Evolutionary conservation across 2,329 filamentous ascomycete species (phyloP).

Genomic region (Alternaria conjuncta): DNA sequence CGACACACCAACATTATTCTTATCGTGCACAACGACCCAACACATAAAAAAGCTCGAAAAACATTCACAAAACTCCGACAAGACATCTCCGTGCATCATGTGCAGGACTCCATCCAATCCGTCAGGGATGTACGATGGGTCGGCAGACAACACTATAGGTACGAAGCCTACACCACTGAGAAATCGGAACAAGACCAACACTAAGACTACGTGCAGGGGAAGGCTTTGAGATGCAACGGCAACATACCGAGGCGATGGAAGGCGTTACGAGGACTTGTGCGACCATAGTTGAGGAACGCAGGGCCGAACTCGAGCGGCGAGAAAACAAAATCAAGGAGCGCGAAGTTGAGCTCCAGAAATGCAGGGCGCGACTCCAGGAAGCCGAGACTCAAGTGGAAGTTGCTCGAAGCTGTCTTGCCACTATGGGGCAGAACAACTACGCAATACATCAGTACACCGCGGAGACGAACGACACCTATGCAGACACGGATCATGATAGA

Average conservation of each 20-base stretch:
- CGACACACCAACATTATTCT: neutral
- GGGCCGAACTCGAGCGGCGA: neutral
- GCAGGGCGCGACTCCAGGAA: neutral
- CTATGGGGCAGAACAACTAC: neutral
- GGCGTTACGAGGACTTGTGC: neutral
- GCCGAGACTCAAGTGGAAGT: neutral
- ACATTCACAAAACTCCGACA: neutral
- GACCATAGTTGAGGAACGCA: neutral
- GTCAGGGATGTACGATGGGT: neutral
- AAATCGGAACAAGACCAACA: neutral
- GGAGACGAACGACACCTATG: neutral
- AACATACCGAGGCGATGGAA: neutral
- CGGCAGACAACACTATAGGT: neutral
- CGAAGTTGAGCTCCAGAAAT: neutral
- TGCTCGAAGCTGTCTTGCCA: neutral
- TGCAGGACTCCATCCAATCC: neutral
- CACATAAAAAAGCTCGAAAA: neutral
- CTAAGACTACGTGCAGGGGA: neutral
- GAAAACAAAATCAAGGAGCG: neutral
- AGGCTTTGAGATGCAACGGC: neutral
- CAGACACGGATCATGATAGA: neutral
- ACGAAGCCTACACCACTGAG: neutral
- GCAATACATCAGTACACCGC: neutral
- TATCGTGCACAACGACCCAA: neutral
- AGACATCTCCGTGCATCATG: neutral